A percentile compares a stretch with the other conserved stretches of the same genome.
These are phyloP conservation scores for Diaporthe sp. DNA, from an alignment of 2,329 filamentous ascomycete genomes.

Conservation along the genomic window DNA sequence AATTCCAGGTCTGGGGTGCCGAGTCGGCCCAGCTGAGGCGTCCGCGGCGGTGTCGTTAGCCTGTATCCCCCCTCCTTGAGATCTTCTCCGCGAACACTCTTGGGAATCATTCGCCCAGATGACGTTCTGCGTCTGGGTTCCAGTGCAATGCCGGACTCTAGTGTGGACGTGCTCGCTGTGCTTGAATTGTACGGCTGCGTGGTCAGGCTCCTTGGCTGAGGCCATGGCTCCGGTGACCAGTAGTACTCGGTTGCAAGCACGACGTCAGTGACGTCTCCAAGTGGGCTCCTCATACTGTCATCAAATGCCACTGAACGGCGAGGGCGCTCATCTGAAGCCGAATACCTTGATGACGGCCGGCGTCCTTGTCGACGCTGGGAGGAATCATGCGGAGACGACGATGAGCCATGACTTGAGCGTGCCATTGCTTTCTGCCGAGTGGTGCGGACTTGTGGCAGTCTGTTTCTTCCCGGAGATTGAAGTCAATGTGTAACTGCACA, in stretches of 20 bases:
- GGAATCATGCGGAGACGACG: not conserved
- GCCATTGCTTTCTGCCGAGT: constrained; percentile 2
- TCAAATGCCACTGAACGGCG: not conserved
- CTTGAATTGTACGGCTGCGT: not conserved
- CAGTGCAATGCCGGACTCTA: not conserved
- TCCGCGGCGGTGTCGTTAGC: constrained; percentile 26
- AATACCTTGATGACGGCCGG: not conserved
- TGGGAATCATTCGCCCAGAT: not conserved
- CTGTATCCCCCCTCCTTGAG: not conserved
- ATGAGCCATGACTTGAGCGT: not conserved
- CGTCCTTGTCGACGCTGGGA: not conserved
- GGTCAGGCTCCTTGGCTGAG: not conserved
- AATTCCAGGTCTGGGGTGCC: constrained; percentile 37
- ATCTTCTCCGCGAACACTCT: constrained; percentile 7
- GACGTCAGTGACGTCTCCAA: constrained; percentile 32
- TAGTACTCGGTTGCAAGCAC: constrained; percentile 26
- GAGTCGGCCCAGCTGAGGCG: constrained; percentile 33
- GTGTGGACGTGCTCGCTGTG: not conserved
- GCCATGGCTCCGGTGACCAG: not conserved
- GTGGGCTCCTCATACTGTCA: not conserved
- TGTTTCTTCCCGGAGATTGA: not conserved
- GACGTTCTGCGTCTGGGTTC: not conserved
- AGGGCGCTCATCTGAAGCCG: not conserved
- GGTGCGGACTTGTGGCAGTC: not conserved
- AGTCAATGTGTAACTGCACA: not conserved